Conservation (phyloP, 176 grass and related monocot genomes). For the Avena sativa region DNA sequence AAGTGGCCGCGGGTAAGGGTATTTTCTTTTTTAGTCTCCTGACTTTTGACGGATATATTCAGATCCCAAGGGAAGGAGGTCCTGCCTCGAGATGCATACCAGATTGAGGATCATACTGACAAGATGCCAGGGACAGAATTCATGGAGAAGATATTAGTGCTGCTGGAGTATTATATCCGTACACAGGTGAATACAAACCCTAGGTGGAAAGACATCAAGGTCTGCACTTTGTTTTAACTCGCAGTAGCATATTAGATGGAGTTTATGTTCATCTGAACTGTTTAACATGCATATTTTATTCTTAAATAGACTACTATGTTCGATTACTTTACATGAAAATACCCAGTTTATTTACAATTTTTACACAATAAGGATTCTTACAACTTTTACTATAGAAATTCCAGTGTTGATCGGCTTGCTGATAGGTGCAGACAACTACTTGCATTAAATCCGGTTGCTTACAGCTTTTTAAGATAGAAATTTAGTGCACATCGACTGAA, state of each 20-base stretch:
- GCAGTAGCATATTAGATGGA: neutral
- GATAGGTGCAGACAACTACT: too few relatives aligned
- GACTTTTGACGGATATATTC: neutral
- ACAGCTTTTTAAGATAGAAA: too few relatives aligned
- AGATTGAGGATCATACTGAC: neutral
- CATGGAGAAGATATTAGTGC: neutral
- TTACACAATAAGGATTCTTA: too few relatives aligned
- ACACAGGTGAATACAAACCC: neutral
- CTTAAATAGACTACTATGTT: neutral
- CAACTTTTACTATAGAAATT: too few relatives aligned
- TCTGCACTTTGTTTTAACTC: neutral
- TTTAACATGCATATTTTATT: neutral
- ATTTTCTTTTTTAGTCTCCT: too few relatives aligned
- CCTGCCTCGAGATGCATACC: neutral
- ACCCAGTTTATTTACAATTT: neutral
- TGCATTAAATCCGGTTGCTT: too few relatives aligned
- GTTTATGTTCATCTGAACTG: neutral
- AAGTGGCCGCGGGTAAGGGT: too few relatives aligned
- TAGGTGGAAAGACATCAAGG: slow-evolving; percentile 4
- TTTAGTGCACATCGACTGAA: too few relatives aligned
- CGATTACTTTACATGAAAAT: neutral
- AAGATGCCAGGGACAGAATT: neutral
- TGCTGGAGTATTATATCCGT: neutral
- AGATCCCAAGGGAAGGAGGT: slow-evolving; percentile 4
- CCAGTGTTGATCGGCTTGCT: too few relatives aligned